Percentiles rank a stretch among this genome's conserved stretches.
Conservation (phyloP, 148 eudicot species). For the Silene latifolia region DNA sequence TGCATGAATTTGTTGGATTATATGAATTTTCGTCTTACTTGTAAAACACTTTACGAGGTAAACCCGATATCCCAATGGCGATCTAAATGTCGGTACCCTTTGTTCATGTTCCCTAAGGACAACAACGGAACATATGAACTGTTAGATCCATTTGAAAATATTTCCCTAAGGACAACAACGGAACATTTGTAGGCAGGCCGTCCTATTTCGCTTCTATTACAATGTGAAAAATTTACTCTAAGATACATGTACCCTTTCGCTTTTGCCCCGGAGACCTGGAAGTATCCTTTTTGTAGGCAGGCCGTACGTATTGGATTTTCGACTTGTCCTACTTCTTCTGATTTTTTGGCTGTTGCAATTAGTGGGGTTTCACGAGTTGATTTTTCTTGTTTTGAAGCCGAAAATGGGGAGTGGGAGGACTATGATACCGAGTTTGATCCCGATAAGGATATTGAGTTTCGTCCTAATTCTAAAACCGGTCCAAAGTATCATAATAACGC, state of each 20-base stretch:
- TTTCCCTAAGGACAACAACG: too few relatives aligned
- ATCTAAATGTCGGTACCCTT: background rate
- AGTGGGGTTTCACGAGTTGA: too few relatives aligned
- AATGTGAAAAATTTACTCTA: background rate
- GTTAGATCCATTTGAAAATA: slow-evolving; percentile 12
- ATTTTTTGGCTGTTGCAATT: slow-evolving; percentile 1
- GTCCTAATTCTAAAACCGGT: background rate
- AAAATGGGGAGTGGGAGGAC: background rate
- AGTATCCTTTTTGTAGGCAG: background rate
- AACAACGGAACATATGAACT: background rate
- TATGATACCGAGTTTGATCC: background rate
- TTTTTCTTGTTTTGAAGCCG: too few relatives aligned
- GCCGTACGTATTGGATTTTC: background rate
- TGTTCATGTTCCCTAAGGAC: background rate
- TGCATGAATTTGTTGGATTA: slow-evolving; percentile 12
- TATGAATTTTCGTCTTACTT: slow-evolving; percentile 1
- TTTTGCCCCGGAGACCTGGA: background rate
- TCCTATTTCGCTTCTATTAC: slow-evolving; percentile 4
- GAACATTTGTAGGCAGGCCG: too few relatives aligned
- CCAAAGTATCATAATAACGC: slow-evolving; percentile 3
- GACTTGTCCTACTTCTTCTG: slow-evolving; percentile 11
- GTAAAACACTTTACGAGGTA: background rate
- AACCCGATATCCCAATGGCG: background rate
- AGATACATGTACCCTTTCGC: background rate
- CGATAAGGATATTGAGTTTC: background rate